A percentile compares a stretch with the other conserved stretches of the same genome.
Conservation (phyloP, 2,329 filamentous ascomycete species). For the Colletotrichum sp. region DNA sequence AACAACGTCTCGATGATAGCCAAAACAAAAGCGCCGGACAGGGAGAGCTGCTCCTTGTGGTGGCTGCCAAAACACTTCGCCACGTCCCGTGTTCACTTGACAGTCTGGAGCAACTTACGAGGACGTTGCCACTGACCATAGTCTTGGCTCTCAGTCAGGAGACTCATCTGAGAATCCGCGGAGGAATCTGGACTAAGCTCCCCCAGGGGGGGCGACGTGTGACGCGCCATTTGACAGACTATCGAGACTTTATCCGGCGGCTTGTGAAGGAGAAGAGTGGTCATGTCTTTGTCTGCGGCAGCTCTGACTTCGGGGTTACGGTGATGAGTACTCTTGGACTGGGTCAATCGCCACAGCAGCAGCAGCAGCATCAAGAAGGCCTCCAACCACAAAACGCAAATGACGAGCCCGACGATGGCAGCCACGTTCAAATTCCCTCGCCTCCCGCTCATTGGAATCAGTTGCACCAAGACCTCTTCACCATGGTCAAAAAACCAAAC, state of each 20-base stretch:
- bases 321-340: constrained; percentile 3
- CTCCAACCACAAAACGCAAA: neutral
- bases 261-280: neutral
- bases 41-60: neutral
- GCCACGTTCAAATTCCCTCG: neutral
- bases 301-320: constrained; percentile 4
- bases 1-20: neutral
- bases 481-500: neutral
- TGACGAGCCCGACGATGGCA: neutral
- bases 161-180: neutral
- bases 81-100: constrained; percentile 9
- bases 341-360: neutral
- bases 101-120: neutral
- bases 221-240: neutral
- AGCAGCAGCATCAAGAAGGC: neutral
- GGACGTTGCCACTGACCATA: neutral
- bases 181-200: neutral
- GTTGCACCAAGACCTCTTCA: constrained; percentile 14
- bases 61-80: constrained; percentile 4
- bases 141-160: constrained; percentile 10
- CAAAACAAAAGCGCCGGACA: neutral
- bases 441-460: neutral
- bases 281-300: constrained; percentile 14
- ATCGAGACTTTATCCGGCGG: neutral
- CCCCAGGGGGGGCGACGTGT: neutral